Conservation (phyloP, 2,329 filamentous ascomycete genomes). For the Aureobasidium sp. region DNA sequence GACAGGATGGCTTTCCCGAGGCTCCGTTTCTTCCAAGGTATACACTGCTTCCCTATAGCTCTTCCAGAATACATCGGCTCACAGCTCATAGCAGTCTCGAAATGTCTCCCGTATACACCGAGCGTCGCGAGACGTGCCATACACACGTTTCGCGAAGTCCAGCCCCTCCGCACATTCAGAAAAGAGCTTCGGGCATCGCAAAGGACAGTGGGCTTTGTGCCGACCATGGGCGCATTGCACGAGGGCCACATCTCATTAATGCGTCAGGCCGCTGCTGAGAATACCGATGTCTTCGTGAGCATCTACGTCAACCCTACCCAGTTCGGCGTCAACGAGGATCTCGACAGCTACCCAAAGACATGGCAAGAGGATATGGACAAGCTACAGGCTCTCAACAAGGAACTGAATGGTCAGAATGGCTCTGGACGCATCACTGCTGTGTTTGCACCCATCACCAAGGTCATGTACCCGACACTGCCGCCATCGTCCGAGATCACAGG, state of each 20-base stretch:
- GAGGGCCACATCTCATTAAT: slow-evolving; percentile 81
- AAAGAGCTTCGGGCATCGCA: slow-evolving; percentile 56
- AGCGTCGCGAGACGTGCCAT: slow-evolving; percentile 26
- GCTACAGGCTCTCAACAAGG: slow-evolving; percentile 59
- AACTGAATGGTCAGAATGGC: slow-evolving; percentile 47
- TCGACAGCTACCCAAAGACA: slow-evolving; percentile 81
- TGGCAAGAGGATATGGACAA: slow-evolving; percentile 69
- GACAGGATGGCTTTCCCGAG: not conserved
- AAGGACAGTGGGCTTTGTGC: slow-evolving; percentile 75
- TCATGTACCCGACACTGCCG: slow-evolving; percentile 83
- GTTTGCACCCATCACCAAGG: slow-evolving; percentile 72
- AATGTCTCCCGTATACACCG: not conserved
- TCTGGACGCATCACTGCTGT: slow-evolving; percentile 67
- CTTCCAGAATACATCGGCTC: not conserved
- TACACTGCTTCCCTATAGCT: not conserved
- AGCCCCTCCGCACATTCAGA: slow-evolving; percentile 62
- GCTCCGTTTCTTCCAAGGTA: not conserved
- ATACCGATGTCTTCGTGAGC: slow-evolving; percentile 79
- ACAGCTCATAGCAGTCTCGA: not conserved
- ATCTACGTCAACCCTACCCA: slow-evolving; percentile 97
- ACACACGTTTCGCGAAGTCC: slow-evolving; percentile 67
- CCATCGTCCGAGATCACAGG: slow-evolving; percentile 64
- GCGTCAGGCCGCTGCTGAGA: slow-evolving; percentile 72
- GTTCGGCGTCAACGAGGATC: slow-evolving; percentile 82
- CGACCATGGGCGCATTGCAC: slow-evolving; percentile 97